Evolutionary conservation across 352 stramenopile genomes (phyloP), one percentile per base, ranked within the genome.

Genomic region (Phytopythium delawarense): DNA sequence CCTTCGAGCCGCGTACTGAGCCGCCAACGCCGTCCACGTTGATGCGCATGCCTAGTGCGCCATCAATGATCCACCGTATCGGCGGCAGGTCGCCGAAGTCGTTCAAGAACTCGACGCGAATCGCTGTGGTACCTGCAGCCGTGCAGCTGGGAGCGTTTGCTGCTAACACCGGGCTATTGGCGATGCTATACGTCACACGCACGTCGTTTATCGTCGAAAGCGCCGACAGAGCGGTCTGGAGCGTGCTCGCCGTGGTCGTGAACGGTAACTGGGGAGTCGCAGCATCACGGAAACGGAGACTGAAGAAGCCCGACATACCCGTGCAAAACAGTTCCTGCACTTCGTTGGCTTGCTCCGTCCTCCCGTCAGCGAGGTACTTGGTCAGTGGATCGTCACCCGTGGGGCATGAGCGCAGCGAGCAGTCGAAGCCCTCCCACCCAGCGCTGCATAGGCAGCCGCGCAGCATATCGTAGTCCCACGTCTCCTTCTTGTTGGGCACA

Each of bases 361-460:
- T 7, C 30, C 74, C 75, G 28, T 74, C 57, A 0, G 55, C 1
- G 40, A 64, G 57, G 59, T 73, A 74, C n/a, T 67, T 32, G 0
- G 89, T 96, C 63, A 92, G 74, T 2, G 89, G 89, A 64, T 97
- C 88, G 64, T 98, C 94, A 55, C 91, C 92, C 20, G 81, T 92
- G 8, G 89, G 89, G 62, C 93, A 98, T 20, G 84, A 89, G n/a
- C 88, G 70, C 55, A 74, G 69, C 16, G 79, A 84, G 73, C 94
- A 98, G 57, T 96, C 87, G 59, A 97, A 78, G n/a, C 92, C 93
- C 56, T 84, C 84, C 81, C 89, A 98, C 20, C 91, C 92, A 44
- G 78, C 30, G 42, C 89, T 87, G 69, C 92, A 97, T 25, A 87
- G 78, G 70, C 91, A 98, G 28, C 87, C 87, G 50, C 88, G 87